phyloP scores from a whole-genome alignment of 306 rosid genomes.

The Pterocarpus macrocarpus region DNA sequence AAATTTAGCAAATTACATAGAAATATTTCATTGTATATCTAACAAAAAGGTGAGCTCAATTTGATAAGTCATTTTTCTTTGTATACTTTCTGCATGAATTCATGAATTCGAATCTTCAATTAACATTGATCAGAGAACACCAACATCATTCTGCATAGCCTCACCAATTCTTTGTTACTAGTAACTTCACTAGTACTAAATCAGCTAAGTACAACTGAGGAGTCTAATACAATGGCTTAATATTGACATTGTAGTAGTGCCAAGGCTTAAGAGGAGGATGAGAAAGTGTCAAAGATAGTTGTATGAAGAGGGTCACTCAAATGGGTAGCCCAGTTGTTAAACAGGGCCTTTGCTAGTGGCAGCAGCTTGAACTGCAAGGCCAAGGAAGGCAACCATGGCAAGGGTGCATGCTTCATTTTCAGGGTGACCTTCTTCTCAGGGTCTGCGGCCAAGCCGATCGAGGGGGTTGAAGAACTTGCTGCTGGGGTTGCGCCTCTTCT shows the following conservation, averaged over 20 bases:
- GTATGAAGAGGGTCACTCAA: slow-evolving; percentile 98
- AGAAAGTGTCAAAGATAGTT: slow-evolving; percentile 82
- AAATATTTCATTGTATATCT: too few species aligned
- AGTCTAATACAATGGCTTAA: not conserved
- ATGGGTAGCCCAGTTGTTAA: slow-evolving; percentile 97
- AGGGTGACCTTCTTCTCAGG: slow-evolving; percentile 87
- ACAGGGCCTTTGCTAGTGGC: slow-evolving; percentile 91
- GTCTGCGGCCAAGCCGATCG: slow-evolving; percentile 68
- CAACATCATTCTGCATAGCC: slow-evolving; percentile 45
- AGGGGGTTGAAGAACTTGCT: slow-evolving; percentile 87
- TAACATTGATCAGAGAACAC: not conserved
- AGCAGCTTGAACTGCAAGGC: slow-evolving; percentile 91
- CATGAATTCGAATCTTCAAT: not conserved
- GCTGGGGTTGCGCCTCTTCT: slow-evolving; percentile 91
- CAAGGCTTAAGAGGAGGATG: slow-evolving; percentile 56
- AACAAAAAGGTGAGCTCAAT: too few species aligned
- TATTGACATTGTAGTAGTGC: not conserved
- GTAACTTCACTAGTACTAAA: slow-evolving; percentile 40
- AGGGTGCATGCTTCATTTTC: slow-evolving; percentile 93
- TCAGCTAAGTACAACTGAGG: slow-evolving; percentile 42
- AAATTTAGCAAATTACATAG: too few species aligned
- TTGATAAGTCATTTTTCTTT: too few species aligned
- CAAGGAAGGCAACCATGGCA: slow-evolving; percentile 89
- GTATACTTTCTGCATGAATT: not conserved
- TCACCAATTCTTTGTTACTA: slow-evolving; percentile 36